A percentile compares a stretch with the other conserved stretches of the same genome.
These are phyloP conservation scores for Penicillium griseofulvum DNA, from an alignment of 2,329 filamentous ascomycete species.

Conservation along the genomic window DNA sequence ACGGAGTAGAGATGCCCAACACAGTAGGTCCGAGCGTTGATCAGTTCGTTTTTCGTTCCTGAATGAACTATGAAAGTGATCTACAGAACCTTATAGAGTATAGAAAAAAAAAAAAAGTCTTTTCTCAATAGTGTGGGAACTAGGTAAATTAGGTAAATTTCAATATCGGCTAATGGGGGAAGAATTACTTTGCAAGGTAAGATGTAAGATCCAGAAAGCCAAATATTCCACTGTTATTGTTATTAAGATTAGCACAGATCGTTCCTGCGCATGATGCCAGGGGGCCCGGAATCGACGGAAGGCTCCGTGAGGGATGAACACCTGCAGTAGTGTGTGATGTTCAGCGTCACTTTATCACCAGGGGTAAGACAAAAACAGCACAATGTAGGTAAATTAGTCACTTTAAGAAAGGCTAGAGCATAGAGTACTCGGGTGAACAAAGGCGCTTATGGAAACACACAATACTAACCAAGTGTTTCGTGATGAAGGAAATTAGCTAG, in stretches of 20 bases:
- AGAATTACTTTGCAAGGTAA: neutral
- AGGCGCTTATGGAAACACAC: neutral
- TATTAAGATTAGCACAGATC: neutral
- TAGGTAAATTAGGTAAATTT: neutral
- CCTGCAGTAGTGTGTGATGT: conserved; percentile 5
- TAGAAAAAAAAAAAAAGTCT: neutral
- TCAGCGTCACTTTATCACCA: conserved; percentile 3
- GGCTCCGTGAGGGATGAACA: conserved; percentile 2
- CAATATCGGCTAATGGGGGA: neutral
- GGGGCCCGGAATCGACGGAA: conserved; percentile 14
- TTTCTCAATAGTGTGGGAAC: neutral
- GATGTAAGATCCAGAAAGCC: neutral
- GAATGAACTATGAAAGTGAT: neutral
- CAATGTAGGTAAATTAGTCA: neutral
- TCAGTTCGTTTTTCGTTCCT: conserved; percentile 8
- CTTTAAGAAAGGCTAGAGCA: neutral
- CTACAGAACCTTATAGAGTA: neutral
- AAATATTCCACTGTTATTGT: neutral
- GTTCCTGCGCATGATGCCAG: conserved; percentile 25
- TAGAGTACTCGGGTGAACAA: neutral
- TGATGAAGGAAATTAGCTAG: neutral
- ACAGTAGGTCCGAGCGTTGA: conserved; percentile 10
- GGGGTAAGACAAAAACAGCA: neutral
- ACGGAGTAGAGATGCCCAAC: neutral
- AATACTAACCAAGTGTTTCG: neutral